A percentile compares a stretch with the other conserved stretches of the same genome.
Evolutionary conservation across 2,329 filamentous ascomycete genomes (phyloP).

Genomic region (Pestalotiopsis sp.): DNA sequence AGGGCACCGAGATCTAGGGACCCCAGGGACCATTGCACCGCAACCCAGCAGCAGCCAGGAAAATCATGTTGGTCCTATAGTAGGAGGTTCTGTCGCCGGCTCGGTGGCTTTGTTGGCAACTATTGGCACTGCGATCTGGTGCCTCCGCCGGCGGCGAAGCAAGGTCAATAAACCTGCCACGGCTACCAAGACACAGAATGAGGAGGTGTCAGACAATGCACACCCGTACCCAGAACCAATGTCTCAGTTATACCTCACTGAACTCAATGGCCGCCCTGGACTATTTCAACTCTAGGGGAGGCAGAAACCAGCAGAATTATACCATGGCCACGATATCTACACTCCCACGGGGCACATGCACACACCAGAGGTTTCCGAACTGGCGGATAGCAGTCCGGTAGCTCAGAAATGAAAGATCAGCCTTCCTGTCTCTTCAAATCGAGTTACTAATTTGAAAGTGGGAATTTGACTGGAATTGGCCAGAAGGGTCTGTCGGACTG

Average conservation of each 20-base stretch:
- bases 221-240: background rate
- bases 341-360: background rate
- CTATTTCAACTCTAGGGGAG: background rate
- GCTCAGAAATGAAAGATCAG: background rate
- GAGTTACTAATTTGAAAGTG: no score
- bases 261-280: background rate
- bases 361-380: background rate
- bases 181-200: background rate
- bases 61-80: background rate
- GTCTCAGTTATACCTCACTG: background rate
- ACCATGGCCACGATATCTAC: background rate
- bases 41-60: background rate
- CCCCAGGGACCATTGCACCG: background rate
- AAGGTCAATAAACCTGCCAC: background rate
- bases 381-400: background rate
- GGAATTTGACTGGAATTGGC: no score
- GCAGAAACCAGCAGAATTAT: background rate
- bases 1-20: background rate
- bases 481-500: no score
- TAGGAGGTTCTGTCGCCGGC: background rate
- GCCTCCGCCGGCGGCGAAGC: background rate
- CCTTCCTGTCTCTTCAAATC: no score
- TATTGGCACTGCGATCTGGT: background rate
- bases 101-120: background rate
- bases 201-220: background rate